Evolutionary conservation across 345 rosid genomes (phyloP).

Genomic region (Euphorbia tirucalli): DNA sequence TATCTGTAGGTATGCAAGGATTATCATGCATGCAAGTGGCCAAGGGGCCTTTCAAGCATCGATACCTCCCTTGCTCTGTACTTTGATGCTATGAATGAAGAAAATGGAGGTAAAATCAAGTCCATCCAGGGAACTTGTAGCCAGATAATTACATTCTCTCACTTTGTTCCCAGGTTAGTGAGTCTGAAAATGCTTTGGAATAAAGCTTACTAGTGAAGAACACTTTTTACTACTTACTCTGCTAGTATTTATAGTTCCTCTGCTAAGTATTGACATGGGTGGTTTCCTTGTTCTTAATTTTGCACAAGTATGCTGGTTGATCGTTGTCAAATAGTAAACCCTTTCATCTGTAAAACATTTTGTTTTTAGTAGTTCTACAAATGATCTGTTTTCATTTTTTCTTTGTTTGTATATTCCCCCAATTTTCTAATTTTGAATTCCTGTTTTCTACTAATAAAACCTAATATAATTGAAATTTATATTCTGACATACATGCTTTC

Average conservation of each 20-base stretch:
- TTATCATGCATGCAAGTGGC: conserved; percentile 69
- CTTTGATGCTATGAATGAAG: conserved; percentile 56
- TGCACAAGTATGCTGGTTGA: neutral
- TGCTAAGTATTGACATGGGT: no score
- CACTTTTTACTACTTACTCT: neutral
- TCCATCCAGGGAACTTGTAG: conserved; percentile 39
- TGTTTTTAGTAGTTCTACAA: no score
- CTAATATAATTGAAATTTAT: no score
- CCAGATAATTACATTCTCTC: conserved; percentile 62
- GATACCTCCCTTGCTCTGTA: conserved; percentile 51
- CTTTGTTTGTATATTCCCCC: no score
- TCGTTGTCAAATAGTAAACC: no score
- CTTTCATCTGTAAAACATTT: no score
- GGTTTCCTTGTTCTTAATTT: neutral
- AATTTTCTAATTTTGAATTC: no score
- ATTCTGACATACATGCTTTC: no score
- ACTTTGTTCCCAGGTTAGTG: conserved; percentile 66
- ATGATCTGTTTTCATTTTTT: no score
- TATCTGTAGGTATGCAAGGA: conserved; percentile 58
- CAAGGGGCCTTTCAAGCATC: conserved; percentile 44
- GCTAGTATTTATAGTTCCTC: no score
- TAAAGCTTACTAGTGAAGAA: neutral
- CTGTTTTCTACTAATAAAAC: no score
- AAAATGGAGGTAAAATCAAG: conserved; percentile 33
- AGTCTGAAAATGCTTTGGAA: neutral